Base-by-base conservation (phyloP, 176 grass and related monocot genomes). In the Otatea glauca region DNA sequence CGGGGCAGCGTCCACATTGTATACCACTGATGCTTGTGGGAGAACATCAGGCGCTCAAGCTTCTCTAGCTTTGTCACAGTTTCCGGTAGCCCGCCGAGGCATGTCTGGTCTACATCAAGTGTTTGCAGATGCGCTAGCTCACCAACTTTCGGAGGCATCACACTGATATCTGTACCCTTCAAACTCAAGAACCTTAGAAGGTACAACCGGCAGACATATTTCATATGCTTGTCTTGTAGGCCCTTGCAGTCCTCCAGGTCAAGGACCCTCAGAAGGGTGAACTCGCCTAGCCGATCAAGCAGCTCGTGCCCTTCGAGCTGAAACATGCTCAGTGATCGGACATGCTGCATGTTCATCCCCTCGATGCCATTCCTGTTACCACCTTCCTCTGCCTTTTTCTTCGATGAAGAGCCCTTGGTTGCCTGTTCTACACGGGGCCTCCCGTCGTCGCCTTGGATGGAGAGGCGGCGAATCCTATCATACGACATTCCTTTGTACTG, bases 1-100 rank as follows among this genome's bases (percentile, higher is more conserved):
- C 1, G 15, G 23, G 76, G 42, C 3, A 7, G 7, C 35, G 0
- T 32, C 76, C 76, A 78, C 18, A 13, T 11, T 5, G 1, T 2
- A 0, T 5, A 0, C 21, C 18, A 16, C 0, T 1, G 0, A 17
- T 0, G 0, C 3, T 8, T 65, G 27, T 17, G 1, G 2, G 13
- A 49, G 47, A 27, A 53, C 0, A 5, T 1, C 0, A 69, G 0
- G 48, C 0, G 4, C 65, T 83, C 55, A 9, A 83, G 55, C 0
- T 34, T 74, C 39, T 63, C 69, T 2, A 82, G 38, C 5, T 61
- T 13, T 0, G 4, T 65, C 2, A 79, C 16, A 0, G 16, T 35
- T 0, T 75, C 14, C 0, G 81, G 55, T 17, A 84, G 60, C 0
- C 0, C 8, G 0, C 7, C 0, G 0, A 83, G 41, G 45, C 0